Conservation (phyloP, 805 yeast genomes). For the Clavispora vitiphila region DNA sequence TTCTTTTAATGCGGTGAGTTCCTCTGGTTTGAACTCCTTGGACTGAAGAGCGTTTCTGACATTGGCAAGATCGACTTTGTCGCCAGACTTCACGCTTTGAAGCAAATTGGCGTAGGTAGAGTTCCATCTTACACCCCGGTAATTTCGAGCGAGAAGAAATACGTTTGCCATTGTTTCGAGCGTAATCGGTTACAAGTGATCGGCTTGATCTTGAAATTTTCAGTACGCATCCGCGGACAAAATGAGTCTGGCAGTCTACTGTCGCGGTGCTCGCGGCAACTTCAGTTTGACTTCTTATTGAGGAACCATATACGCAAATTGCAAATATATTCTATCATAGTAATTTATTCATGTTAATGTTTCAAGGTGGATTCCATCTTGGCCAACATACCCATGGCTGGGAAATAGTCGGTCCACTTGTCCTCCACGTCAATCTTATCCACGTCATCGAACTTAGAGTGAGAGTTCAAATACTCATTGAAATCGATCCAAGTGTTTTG, state of each 20-base stretch:
- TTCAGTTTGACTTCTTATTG: no score
- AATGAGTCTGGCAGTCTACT: no score
- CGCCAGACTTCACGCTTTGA: slow-evolving; percentile 1
- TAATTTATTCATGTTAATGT: slow-evolving; percentile 1
- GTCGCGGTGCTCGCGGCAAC: no score
- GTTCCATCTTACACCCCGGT: background rate
- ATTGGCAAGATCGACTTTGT: background rate
- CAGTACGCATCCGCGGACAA: background rate
- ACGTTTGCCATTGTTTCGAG: background rate
- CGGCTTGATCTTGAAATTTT: background rate
- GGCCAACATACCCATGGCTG: slow-evolving; percentile 50
- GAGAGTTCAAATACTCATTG: slow-evolving; percentile 31
- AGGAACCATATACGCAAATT: no score
- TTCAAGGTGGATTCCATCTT: slow-evolving; percentile 32
- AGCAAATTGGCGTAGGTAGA: background rate
- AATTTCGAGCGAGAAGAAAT: background rate
- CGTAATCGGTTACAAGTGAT: no score
- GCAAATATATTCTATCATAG: background rate
- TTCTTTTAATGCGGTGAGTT: slow-evolving; percentile 7
- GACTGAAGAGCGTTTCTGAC: background rate
- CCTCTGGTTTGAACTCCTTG: slow-evolving; percentile 1
- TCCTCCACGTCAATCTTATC: slow-evolving; percentile 36
- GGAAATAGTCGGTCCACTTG: slow-evolving; percentile 45
- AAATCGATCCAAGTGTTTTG: slow-evolving; percentile 37
- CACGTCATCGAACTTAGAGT: slow-evolving; percentile 43